Evolutionary conservation across 768 basidiomycete species (phyloP), one percentile per base, ranked within the genome.

Genomic region (Termitomyces sp.): DNA sequence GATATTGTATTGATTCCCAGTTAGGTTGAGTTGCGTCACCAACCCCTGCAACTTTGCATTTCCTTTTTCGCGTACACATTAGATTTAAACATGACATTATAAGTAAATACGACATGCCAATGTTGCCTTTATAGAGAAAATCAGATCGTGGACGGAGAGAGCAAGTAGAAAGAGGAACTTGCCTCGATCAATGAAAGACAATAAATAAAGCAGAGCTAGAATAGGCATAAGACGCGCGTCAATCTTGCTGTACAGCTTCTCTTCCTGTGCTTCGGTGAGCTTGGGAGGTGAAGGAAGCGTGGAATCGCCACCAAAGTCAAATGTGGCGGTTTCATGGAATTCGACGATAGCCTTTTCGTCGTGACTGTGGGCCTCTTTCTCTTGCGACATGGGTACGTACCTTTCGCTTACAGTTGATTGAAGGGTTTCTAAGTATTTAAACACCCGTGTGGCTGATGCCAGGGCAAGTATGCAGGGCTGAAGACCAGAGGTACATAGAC

Each of bases 1-100:
- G 41, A 87, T 82, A 61, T 88, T 88, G 62, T 86, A 91, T 63
- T 80, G 72, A 65, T 83, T 79, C 9, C 84, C 82, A 0, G 74
- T 78, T 44, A 90, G 75, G 38, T 81, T 23, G 2, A 91, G 75
- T 64, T 89, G 77, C 0, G 71, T 79, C 16, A 69, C 66, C 4
- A 92, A 70, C 2, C 89, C 89, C 64, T 86, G 83, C 1, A 89
- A 70, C 60, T 79, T 84, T 2, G 88, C 88, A 65, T 89, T 89
- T 40, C 86, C 87, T 75, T 71, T 46, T 50, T 49, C 40, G 44
- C 26, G 26, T 12, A 63, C 56, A 63, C 56, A 41, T 53, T 4
- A 49, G 48, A 23, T 13, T 32, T 26, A 7, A 13, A 30, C 26
- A 5, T 2, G 9, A 20, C 44, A 2, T 57, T 28, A n/a, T 26